A percentile compares a stretch with the other conserved stretches of the same genome.
Evolutionary conservation across 2,329 filamentous ascomycete genomes (phyloP).

Genomic region (Trichophyton mentagrophytes): DNA sequence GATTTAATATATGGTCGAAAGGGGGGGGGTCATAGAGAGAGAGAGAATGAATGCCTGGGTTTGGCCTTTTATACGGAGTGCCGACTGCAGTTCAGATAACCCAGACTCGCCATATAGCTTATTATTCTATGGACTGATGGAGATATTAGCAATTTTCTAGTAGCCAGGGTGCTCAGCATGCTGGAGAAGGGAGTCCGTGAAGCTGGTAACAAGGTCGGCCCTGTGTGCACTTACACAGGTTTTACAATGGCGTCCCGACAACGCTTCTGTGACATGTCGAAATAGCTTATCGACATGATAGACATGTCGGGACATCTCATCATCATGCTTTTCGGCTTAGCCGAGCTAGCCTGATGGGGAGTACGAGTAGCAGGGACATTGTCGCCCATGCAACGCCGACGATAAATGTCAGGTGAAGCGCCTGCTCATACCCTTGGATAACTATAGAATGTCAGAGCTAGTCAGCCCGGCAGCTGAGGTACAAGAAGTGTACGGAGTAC

Average conservation of each 20-base stretch:
- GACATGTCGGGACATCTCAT: neutral
- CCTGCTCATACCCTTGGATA: constrained; percentile 24
- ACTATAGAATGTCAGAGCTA: constrained; percentile 16
- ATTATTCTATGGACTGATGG: neutral
- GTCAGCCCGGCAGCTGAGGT: constrained; percentile 12
- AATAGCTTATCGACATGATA: neutral
- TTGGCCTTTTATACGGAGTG: too few relatives aligned
- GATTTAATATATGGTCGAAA: neutral
- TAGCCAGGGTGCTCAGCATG: neutral
- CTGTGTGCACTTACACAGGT: neutral
- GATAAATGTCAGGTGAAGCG: constrained; percentile 28
- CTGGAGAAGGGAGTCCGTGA: neutral
- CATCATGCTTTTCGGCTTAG: constrained; percentile 4
- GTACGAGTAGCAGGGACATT: constrained; percentile 24
- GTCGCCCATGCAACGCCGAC: constrained; percentile 26
- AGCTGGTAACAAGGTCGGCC: neutral
- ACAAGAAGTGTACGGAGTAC: neutral
- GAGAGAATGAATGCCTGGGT: too few relatives aligned
- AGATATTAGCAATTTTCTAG: neutral
- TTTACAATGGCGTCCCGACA: neutral
- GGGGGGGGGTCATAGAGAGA: neutral
- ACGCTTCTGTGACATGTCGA: neutral
- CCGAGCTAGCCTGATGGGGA: constrained; percentile 23
- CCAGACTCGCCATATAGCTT: neutral
- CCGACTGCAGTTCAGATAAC: neutral